A percentile compares a stretch with the other conserved stretches of the same genome.
Evolutionary conservation across 1,284 basidiomycete genomes (phyloP).

Genomic region (Mycena sp.): DNA sequence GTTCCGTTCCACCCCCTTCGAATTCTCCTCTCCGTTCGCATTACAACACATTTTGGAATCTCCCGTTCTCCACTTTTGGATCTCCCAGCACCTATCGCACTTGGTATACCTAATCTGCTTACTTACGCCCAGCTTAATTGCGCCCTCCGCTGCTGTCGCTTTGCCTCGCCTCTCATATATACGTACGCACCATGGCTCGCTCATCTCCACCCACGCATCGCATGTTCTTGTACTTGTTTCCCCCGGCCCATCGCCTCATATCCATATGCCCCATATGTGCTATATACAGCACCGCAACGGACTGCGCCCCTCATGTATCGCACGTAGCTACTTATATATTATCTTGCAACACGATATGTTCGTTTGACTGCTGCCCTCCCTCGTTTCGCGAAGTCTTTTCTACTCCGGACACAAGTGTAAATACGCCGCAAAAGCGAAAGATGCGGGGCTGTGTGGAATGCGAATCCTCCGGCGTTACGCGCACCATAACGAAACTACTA

Average conservation of each 20-base stretch:
- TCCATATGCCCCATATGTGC: constrained; percentile 13
- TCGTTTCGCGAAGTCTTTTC: no score
- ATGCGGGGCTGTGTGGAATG: not conserved
- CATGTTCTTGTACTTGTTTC: constrained; percentile 19
- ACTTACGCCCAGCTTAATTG: constrained; percentile 6
- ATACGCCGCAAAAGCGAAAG: not conserved
- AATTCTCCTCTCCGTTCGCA: not conserved
- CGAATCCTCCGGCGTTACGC: not conserved
- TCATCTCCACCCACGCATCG: constrained; percentile 2
- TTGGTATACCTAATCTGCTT: constrained; percentile 21
- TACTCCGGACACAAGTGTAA: no score
- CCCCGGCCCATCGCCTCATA: no score
- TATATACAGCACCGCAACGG: constrained; percentile 15
- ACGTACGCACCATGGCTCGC: not conserved
- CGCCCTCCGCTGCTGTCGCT: constrained; percentile 5
- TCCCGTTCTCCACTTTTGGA: no score
- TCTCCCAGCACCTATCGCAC: constrained; percentile 11
- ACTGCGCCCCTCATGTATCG: constrained; percentile 23
- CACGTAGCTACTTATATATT: constrained; percentile 13
- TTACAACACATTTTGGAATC: constrained; percentile 18
- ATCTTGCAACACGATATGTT: constrained; percentile 26
- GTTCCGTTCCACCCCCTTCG: no score
- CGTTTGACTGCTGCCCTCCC: constrained; percentile 1
- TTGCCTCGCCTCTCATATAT: not conserved
- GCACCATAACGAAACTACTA: no score